phyloP scores from a whole-genome alignment of 768 basidiomycete genomes.

The Cantharellus anzutake region DNA sequence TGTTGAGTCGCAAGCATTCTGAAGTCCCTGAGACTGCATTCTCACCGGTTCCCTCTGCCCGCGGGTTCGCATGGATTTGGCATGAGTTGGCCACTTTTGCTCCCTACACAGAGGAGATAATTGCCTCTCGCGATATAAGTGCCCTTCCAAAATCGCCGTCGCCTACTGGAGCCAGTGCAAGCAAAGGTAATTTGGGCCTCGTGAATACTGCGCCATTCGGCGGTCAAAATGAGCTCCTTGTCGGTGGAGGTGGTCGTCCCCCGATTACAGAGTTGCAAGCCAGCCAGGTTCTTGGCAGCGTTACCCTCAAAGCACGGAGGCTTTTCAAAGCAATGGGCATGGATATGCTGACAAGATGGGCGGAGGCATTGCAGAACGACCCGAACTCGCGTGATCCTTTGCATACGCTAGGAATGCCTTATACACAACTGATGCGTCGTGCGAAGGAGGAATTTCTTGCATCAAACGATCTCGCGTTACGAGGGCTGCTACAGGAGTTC shows the following conservation, averaged over 20 bases:
- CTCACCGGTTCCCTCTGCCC: conserved; percentile 13
- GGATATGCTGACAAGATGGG: conserved; percentile 44
- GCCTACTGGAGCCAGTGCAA: not conserved
- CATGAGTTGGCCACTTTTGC: conserved; percentile 79
- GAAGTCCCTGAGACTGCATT: conserved; percentile 4
- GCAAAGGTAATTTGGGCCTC: not conserved
- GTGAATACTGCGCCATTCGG: not conserved
- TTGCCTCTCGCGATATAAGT: conserved; percentile 16
- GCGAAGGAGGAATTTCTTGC: conserved; percentile 78
- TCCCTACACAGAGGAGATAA: conserved; percentile 56
- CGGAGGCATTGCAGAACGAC: conserved; percentile 15
- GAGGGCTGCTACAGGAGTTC: conserved; percentile 74
- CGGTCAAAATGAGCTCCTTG: not conserved
- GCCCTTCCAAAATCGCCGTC: conserved; percentile 7
- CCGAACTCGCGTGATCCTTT: conserved; percentile 16
- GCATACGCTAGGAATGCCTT: conserved; percentile 37
- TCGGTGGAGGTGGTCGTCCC: conserved; percentile 4
- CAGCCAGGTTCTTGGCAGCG: conserved; percentile 64
- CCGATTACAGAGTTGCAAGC: conserved; percentile 58
- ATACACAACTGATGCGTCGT: conserved; percentile 48
- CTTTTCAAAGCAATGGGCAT: conserved; percentile 54
- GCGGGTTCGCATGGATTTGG: conserved; percentile 45
- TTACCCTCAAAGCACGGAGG: conserved; percentile 72
- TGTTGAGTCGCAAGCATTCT: conserved; percentile 26
- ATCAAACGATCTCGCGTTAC: conserved; percentile 66